These are phyloP conservation scores for Blastocystis sp. DNA, from an alignment of 352 stramenopile species.

Conservation along the genomic window DNA sequence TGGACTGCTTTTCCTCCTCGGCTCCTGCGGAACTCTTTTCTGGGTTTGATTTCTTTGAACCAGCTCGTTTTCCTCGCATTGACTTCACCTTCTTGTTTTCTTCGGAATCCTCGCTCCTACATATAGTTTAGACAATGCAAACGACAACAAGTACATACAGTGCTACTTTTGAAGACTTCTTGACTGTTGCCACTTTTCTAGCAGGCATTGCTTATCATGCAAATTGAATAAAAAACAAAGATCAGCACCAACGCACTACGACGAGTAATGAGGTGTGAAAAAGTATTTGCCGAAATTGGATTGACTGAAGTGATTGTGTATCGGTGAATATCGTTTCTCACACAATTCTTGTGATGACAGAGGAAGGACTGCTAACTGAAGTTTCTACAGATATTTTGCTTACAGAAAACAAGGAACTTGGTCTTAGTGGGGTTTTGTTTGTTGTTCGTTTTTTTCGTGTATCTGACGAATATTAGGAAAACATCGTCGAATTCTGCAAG, in stretches of 20 bases:
- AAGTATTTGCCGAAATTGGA: too few relatives aligned
- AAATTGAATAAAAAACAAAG: neutral
- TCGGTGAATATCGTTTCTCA: neutral
- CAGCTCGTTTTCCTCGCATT: neutral
- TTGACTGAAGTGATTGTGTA: too few relatives aligned
- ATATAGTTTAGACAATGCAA: neutral
- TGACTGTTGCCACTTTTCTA: neutral
- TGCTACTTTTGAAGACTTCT: neutral
- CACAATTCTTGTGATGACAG: neutral
- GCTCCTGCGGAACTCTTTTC: neutral
- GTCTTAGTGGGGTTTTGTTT: constrained; percentile 33
- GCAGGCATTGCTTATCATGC: neutral
- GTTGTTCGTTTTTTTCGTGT: neutral
- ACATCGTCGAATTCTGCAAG: constrained; percentile 18
- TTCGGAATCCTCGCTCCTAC: neutral
- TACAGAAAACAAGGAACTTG: neutral
- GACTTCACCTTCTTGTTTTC: neutral
- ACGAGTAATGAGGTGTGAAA: neutral
- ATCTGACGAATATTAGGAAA: neutral
- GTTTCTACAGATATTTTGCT: constrained; percentile 54
- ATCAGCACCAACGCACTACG: neutral
- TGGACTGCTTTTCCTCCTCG: neutral
- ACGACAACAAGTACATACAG: neutral
- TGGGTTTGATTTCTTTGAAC: neutral
- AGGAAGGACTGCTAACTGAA: constrained; percentile 15